A percentile compares a stretch with the other conserved stretches of the same genome.
phyloP scores from a whole-genome alignment of 2,329 filamentous ascomycete species.

The Biscogniauxia mediterranea region DNA sequence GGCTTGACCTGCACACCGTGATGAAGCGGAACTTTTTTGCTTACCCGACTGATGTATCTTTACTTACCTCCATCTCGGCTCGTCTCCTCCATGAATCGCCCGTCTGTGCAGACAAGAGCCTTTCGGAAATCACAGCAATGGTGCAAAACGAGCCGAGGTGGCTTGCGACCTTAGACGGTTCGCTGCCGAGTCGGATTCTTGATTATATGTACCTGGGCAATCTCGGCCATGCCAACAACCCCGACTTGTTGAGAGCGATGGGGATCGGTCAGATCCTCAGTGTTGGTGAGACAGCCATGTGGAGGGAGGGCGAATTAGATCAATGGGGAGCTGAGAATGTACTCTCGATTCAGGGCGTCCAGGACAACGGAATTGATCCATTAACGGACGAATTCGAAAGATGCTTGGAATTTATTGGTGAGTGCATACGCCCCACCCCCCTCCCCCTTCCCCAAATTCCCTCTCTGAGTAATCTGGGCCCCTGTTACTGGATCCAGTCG shows the following conservation, averaged over 20 bases:
- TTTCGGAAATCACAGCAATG: slow-evolving; percentile 52
- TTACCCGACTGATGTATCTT: slow-evolving; percentile 83
- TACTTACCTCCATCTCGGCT: slow-evolving; percentile 74
- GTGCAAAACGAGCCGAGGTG: slow-evolving; percentile 68
- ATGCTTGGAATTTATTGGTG: slow-evolving; percentile 91
- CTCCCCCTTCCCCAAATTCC: slow-evolving; percentile 8
- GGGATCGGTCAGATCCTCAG: slow-evolving; percentile 88
- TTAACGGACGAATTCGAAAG: slow-evolving; percentile 80
- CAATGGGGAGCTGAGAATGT: slow-evolving; percentile 77
- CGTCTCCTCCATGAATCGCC: slow-evolving; percentile 74
- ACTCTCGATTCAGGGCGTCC: slow-evolving; percentile 78
- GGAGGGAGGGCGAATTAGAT: slow-evolving; percentile 69
- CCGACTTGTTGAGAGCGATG: slow-evolving; percentile 72
- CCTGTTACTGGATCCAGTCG: slow-evolving; percentile 1
- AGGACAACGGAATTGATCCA: slow-evolving; percentile 95
- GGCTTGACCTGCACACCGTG: slow-evolving; percentile 78
- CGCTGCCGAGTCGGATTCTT: slow-evolving; percentile 81
- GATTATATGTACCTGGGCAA: slow-evolving; percentile 98
- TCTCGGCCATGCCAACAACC: slow-evolving; percentile 89
- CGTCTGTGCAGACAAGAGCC: slow-evolving; percentile 44
- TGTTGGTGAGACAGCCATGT: slow-evolving; percentile 84
- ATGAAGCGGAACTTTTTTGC: slow-evolving; percentile 93
- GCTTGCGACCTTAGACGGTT: slow-evolving; percentile 83
- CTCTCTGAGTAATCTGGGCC: not conserved
- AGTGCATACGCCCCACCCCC: slow-evolving; percentile 31